phyloP scores from a whole-genome alignment of 2,329 filamentous ascomycete species.

The Colletotrichum trifolii region DNA sequence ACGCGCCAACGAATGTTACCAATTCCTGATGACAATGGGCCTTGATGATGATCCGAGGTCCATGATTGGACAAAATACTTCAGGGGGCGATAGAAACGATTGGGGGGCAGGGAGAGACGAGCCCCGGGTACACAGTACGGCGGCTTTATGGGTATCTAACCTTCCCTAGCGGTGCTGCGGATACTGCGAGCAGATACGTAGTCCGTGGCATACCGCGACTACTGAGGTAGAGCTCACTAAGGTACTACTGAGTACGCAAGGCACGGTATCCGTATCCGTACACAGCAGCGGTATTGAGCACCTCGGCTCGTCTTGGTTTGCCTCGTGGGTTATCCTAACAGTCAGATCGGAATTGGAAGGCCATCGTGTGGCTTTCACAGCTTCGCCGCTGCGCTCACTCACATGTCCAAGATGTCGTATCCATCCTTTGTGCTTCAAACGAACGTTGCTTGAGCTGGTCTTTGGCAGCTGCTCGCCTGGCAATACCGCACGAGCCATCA shows the following conservation, averaged over 20 bases:
- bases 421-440: too few species aligned
- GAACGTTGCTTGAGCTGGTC: too few species aligned
- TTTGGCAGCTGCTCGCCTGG: too few species aligned
- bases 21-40: conserved; percentile 31
- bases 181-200: too few species aligned
- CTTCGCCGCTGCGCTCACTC: not conserved
- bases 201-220: conserved; percentile 26
- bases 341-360: too few species aligned
- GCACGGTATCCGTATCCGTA: too few species aligned
- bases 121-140: conserved; percentile 42
- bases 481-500: too few species aligned
- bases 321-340: conserved; percentile 12
- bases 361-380: conserved; percentile 6
- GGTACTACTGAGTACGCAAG: too few species aligned
- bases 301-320: conserved; percentile 30
- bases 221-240: not conserved
- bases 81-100: conserved; percentile 11
- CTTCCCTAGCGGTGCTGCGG: too few species aligned
- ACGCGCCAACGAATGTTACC: conserved; percentile 29
- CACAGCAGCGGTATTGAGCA: conserved; percentile 15
- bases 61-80: too few species aligned
- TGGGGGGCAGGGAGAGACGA: conserved; percentile 37
- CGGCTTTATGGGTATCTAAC: not conserved
- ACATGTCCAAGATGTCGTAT: too few species aligned
- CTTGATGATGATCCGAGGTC: not conserved